phyloP scores from a whole-genome alignment of 345 rosid genomes.

The Euclidium syriacum region DNA sequence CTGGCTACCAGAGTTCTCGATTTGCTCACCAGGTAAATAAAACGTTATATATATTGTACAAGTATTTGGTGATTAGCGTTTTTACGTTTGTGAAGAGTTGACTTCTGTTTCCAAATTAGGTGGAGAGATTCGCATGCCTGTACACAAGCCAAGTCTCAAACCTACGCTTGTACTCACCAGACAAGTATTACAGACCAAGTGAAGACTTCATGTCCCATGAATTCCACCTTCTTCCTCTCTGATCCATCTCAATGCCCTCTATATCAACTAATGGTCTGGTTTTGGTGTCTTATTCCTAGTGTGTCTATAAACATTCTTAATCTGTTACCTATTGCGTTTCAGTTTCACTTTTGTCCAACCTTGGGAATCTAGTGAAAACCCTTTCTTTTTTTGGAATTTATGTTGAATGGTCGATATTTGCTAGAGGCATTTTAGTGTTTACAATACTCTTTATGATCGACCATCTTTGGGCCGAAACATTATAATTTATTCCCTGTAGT shows the following conservation, averaged over 20 bases:
- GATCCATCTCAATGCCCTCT: slow-evolving; percentile 1
- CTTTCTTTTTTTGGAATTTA: neutral
- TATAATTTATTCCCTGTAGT: neutral
- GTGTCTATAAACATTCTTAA: slow-evolving; percentile 18
- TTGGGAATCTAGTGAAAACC: neutral
- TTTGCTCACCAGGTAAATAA: slow-evolving; percentile 89
- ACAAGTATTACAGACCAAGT: slow-evolving; percentile 86
- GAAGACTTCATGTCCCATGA: slow-evolving; percentile 99
- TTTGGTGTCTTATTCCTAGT: slow-evolving; percentile 15
- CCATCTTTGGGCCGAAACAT: neutral
- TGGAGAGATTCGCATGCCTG: slow-evolving; percentile 98
- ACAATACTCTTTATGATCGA: neutral
- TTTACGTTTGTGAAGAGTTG: neutral
- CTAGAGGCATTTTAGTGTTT: neutral
- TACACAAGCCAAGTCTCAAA: slow-evolving; percentile 93
- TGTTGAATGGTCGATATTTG: neutral
- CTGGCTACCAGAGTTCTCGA: slow-evolving; percentile 94
- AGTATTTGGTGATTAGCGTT: neutral
- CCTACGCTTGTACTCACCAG: slow-evolving; percentile 81
- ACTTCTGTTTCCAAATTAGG: slow-evolving; percentile 46
- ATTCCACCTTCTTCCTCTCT: slow-evolving; percentile 60
- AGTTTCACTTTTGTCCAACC: slow-evolving; percentile 3
- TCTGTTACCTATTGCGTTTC: neutral
- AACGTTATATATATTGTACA: neutral
- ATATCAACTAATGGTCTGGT: neutral